Evolutionary conservation across 73 alveolate species (phyloP).

Genomic region (Blepharisma stoltei): DNA sequence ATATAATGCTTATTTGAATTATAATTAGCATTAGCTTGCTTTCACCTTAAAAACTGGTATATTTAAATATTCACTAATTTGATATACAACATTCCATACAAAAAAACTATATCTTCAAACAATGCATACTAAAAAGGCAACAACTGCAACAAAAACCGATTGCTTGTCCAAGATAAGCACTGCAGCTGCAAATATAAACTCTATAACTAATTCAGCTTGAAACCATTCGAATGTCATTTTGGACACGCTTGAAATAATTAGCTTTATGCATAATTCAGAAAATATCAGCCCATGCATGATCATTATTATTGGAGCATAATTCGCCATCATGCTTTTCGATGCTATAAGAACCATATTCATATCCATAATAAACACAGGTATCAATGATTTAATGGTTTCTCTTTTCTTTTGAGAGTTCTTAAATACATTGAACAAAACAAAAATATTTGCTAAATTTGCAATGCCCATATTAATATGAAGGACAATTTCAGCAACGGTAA

Average conservation of each 20-base stretch:
- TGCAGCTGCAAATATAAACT: background rate
- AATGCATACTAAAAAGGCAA: background rate
- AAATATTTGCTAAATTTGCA: background rate
- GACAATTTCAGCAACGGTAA: background rate
- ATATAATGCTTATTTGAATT: no score
- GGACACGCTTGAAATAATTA: background rate
- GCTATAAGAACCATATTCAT: background rate
- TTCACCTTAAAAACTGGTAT: constrained; percentile 14
- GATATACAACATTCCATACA: constrained; percentile 3
- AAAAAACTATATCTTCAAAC: background rate
- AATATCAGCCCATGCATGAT: constrained; percentile 7
- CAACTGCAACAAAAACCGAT: background rate
- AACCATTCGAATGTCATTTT: constrained; percentile 4
- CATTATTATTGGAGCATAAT: background rate
- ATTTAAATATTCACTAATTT: background rate
- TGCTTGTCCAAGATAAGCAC: background rate
- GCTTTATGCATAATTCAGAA: background rate
- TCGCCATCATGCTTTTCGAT: background rate
- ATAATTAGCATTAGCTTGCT: background rate
- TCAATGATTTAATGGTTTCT: background rate
- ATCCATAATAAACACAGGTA: constrained; percentile 1
- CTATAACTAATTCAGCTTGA: background rate
- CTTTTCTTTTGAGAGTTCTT: background rate
- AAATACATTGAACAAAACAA: background rate
- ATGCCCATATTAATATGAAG: background rate